Percentiles rank a stretch among this genome's conserved stretches.
phyloP scores from a whole-genome alignment of 1,284 basidiomycete species.

The Sporisorium exsertum region DNA sequence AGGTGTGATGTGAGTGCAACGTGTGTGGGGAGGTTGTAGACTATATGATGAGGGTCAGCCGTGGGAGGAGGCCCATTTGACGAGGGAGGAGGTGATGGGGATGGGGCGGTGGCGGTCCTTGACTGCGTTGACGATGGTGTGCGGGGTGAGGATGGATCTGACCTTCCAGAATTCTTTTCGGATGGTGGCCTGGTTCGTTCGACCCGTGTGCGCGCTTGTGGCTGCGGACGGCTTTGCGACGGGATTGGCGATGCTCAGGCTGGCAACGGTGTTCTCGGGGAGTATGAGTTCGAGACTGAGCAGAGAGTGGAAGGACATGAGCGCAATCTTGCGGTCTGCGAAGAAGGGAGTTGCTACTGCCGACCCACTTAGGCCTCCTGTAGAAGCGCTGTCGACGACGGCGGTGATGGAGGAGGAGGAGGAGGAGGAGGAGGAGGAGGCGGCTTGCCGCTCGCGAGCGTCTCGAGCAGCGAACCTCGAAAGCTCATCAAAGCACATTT shows the following conservation, averaged over 20 bases:
- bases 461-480: slow-evolving; percentile 50
- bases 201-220: slow-evolving; percentile 5
- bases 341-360: slow-evolving; percentile 28
- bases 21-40: no score
- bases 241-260: slow-evolving; percentile 34
- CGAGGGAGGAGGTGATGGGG: slow-evolving; percentile 23
- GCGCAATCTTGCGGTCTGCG: slow-evolving; percentile 38
- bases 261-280: slow-evolving; percentile 25
- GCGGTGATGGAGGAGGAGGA: not conserved
- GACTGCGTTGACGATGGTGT: slow-evolving; percentile 19
- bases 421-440: not conserved
- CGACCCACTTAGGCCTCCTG: not conserved
- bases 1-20: no score
- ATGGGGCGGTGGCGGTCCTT: slow-evolving; percentile 30
- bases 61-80: slow-evolving; percentile 46
- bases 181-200: slow-evolving; percentile 37
- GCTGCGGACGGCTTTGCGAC: slow-evolving; percentile 21
- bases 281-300: slow-evolving; percentile 37
- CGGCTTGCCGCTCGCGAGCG: slow-evolving; percentile 27
- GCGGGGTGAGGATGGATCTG: slow-evolving; percentile 19
- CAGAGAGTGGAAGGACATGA: slow-evolving; percentile 42
- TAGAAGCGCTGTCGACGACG: no score
- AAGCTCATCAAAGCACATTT: slow-evolving; percentile 63
- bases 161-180: slow-evolving; percentile 50
- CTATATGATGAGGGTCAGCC: slow-evolving; percentile 17